Conservation (phyloP, 2,329 filamentous ascomycete species). For the Sarocladium brachiariae region DNA sequence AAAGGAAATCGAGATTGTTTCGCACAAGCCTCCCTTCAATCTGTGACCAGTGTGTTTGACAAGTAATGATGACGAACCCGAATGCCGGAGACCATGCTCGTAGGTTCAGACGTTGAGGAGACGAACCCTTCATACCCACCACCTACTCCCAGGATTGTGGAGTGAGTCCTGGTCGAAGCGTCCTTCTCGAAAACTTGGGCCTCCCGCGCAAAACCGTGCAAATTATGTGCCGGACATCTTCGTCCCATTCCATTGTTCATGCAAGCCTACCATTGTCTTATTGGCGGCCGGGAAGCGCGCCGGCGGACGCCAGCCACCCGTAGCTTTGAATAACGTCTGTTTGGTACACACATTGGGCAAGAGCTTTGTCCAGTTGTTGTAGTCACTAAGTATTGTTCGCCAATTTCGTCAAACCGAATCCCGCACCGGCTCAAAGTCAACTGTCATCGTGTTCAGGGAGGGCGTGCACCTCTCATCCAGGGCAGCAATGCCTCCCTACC, state of each 20-base stretch:
- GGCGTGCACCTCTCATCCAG: too few relatives aligned
- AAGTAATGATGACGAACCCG: not conserved
- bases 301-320: slow-evolving; percentile 3
- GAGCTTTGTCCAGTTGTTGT: too few relatives aligned
- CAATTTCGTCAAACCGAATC: too few relatives aligned
- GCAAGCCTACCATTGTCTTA: not conserved
- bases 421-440: too few relatives aligned
- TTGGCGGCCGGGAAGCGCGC: slow-evolving; percentile 5
- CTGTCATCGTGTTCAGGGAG: too few relatives aligned
- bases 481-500: too few relatives aligned
- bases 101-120: not conserved
- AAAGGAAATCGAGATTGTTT: too few relatives aligned
- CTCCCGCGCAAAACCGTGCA: not conserved
- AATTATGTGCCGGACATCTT: not conserved
- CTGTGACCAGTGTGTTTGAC: too few relatives aligned
- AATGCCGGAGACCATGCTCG: not conserved
- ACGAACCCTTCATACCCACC: not conserved
- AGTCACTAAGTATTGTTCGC: too few relatives aligned
- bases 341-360: not conserved
- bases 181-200: slow-evolving; percentile 6
- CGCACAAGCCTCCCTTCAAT: too few relatives aligned
- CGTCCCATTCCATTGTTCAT: slow-evolving; percentile 5
- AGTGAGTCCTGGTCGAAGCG: slow-evolving; percentile 4
- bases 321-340: not conserved
- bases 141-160: not conserved